phyloP scores from a whole-genome alignment of 352 stramenopile species.

The Peronospora destructor region DNA sequence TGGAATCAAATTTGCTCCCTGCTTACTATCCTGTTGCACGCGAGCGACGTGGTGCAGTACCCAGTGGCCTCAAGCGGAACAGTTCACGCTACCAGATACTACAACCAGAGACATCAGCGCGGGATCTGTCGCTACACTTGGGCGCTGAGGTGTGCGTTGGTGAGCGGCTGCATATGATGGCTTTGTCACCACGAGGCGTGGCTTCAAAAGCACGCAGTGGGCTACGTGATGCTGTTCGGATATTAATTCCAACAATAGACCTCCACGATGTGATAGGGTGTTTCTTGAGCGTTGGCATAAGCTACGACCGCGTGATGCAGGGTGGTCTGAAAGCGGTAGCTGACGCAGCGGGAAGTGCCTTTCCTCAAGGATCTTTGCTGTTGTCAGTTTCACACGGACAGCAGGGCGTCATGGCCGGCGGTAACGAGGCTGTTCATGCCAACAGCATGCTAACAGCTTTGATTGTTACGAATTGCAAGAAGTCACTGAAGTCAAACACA shows the following conservation, averaged over 20 bases:
- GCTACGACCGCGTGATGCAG: constrained; percentile 64
- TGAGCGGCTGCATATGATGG: constrained; percentile 74
- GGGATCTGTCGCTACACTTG: constrained; percentile 47
- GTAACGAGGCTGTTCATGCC: constrained; percentile 49
- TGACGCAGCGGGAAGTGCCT: constrained; percentile 45
- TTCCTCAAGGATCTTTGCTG: constrained; percentile 49
- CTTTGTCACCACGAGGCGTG: constrained; percentile 49
- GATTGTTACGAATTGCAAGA: constrained; percentile 79
- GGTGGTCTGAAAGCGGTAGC: constrained; percentile 50
- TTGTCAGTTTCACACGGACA: constrained; percentile 62
- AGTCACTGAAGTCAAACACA: constrained; percentile 46
- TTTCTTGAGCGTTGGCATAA: constrained; percentile 55
- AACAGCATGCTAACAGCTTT: constrained; percentile 78
- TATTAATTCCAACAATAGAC: constrained; percentile 51
- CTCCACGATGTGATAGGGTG: constrained; percentile 60
- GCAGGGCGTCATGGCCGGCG: constrained; percentile 56
- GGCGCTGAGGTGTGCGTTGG: constrained; percentile 46
- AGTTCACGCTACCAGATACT: constrained; percentile 60
- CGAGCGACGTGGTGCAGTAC: constrained; percentile 30
- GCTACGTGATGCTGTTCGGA: constrained; percentile 45
- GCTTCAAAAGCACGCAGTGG: constrained; percentile 41
- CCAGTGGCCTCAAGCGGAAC: constrained; percentile 32
- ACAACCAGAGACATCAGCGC: constrained; percentile 50
- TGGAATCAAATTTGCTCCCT: constrained; percentile 56
- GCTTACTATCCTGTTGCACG: constrained; percentile 72